Evolutionary conservation across 2,329 filamentous ascomycete genomes (phyloP).

Genomic region (Monosporascus sp.): DNA sequence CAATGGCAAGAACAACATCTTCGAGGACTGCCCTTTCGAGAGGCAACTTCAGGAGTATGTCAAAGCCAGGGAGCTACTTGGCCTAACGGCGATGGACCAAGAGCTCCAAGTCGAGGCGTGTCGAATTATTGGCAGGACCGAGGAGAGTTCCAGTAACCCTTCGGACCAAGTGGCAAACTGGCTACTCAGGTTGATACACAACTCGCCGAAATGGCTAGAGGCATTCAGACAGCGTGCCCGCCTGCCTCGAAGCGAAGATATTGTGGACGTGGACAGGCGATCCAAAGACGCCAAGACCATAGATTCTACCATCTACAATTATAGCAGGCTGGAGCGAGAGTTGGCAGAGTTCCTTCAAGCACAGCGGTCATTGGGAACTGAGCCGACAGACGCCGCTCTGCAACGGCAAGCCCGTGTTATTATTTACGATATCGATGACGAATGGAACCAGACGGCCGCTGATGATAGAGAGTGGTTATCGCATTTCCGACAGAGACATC

Average conservation of each 20-base stretch:
- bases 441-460: constrained; percentile 60
- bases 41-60: constrained; percentile 51
- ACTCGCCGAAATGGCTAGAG: constrained; percentile 50
- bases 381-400: constrained; percentile 49
- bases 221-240: constrained; percentile 52
- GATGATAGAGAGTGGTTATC: constrained; percentile 51
- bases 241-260: constrained; percentile 52
- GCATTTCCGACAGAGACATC: constrained; percentile 47
- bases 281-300: constrained; percentile 51
- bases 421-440: constrained; percentile 58
- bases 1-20: constrained; percentile 54
- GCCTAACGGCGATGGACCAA: constrained; percentile 54
- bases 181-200: constrained; percentile 47
- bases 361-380: constrained; percentile 40
- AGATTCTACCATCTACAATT: constrained; percentile 57
- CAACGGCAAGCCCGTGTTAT: constrained; percentile 55
- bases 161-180: constrained; percentile 51
- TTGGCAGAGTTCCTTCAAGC: constrained; percentile 46
- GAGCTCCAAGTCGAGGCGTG: constrained; percentile 58
- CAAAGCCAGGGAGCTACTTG: constrained; percentile 44
- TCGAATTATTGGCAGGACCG: constrained; percentile 52
- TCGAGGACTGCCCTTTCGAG: constrained; percentile 53
- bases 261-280: constrained; percentile 42
- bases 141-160: constrained; percentile 45
- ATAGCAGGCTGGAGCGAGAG: constrained; percentile 51